Evolutionary conservation across 768 basidiomycete genomes (phyloP).

Genomic region (Favolaschia claudopus): DNA sequence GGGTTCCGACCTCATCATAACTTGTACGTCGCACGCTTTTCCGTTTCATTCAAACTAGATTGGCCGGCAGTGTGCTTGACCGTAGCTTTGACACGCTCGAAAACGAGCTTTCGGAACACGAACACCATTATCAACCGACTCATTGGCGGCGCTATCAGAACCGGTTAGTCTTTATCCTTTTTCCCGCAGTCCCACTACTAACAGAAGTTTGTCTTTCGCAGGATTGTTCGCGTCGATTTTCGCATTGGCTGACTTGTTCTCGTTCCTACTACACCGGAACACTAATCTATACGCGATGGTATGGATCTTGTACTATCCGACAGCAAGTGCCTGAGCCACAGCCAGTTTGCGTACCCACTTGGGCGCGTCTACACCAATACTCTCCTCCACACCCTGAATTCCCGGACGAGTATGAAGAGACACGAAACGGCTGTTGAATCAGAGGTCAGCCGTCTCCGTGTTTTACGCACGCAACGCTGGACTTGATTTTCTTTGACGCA

Average conservation of each 20-base stretch:
- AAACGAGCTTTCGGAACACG: conserved; percentile 18
- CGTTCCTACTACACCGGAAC: conserved; percentile 32
- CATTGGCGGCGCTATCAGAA: conserved; percentile 19
- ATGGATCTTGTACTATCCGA: not conserved
- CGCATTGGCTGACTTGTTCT: conserved; percentile 39
- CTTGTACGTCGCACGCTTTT: conserved; percentile 1
- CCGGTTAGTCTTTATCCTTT: not conserved
- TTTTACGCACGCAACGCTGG: not conserved
- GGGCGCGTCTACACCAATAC: conserved; percentile 47
- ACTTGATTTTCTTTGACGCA: not conserved
- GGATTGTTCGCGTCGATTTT: conserved; percentile 42
- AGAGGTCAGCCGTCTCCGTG: not conserved
- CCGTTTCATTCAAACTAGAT: not conserved
- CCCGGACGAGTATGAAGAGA: conserved; percentile 28
- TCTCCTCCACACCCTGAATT: conserved; percentile 36
- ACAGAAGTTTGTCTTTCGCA: not conserved
- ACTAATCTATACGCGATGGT: conserved; percentile 41
- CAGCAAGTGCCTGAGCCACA: not conserved
- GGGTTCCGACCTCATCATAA: conserved; percentile 22
- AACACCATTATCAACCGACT: conserved; percentile 26
- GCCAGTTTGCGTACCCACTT: conserved; percentile 40
- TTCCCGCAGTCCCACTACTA: not conserved
- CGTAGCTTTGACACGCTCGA: conserved; percentile 13
- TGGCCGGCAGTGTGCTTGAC: conserved; percentile 15
- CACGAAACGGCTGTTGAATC: conserved; percentile 16